These are phyloP conservation scores for Dianthus caryophyllus DNA, from an alignment of 148 eudicot genomes.

Conservation along the genomic window DNA sequence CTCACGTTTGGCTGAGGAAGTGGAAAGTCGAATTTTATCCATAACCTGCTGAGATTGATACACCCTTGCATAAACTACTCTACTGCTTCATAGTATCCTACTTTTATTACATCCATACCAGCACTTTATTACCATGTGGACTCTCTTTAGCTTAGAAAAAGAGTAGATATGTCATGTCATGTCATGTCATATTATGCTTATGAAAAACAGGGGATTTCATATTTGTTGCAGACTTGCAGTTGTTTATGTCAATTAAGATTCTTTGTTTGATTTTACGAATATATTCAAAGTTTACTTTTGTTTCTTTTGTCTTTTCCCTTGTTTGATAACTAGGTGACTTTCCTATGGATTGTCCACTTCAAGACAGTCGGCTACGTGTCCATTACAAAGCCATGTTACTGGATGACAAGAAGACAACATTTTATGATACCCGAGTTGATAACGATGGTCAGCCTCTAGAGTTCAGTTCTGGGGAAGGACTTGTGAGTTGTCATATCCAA, in stretches of 20 bases:
- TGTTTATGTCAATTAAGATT: background rate
- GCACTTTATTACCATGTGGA: background rate
- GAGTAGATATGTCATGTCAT: background rate
- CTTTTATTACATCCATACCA: background rate
- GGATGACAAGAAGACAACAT: constrained; percentile 74
- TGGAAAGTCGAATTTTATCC: background rate
- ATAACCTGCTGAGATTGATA: no score
- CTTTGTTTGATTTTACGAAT: background rate
- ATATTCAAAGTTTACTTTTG: background rate
- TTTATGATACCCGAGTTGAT: constrained; percentile 83
- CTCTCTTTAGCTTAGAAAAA: background rate
- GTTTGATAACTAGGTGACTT: constrained; percentile 67
- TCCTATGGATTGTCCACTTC: constrained; percentile 99
- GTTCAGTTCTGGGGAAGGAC: constrained; percentile 97
- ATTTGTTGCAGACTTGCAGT: background rate
- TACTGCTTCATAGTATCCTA: no score
- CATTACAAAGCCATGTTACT: constrained; percentile 90
- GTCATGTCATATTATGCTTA: background rate
- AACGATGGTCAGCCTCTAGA: constrained; percentile 88
- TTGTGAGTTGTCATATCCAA: constrained; percentile 56
- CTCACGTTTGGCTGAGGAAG: constrained; percentile 6
- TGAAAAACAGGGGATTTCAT: background rate
- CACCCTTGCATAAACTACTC: no score
- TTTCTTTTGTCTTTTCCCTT: background rate
- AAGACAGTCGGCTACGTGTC: constrained; percentile 77